Percentiles rank a stretch among this genome's conserved stretches.
These are phyloP conservation scores for Talaromyces amestolkiae DNA, from an alignment of 2,329 filamentous ascomycete genomes.

Conservation along the genomic window DNA sequence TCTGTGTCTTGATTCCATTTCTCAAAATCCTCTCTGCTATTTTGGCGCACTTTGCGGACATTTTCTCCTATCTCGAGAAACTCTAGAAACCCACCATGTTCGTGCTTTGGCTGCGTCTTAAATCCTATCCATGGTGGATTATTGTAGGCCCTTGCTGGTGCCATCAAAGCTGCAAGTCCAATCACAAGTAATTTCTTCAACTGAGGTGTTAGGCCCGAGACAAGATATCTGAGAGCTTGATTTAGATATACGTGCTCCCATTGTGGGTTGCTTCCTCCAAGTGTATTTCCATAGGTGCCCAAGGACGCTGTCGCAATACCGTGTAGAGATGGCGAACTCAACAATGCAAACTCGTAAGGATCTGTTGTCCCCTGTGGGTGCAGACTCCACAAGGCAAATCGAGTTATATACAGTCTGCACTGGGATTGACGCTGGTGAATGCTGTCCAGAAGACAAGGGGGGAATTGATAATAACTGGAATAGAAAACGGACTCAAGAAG, in stretches of 20 bases:
- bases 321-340: not conserved
- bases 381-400: not conserved
- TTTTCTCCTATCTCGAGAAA: not conserved
- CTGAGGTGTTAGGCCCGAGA: not conserved
- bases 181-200: not conserved
- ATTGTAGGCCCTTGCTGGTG: not conserved
- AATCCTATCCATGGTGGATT: not conserved
- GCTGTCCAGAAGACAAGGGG: not conserved
- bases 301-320: not conserved
- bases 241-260: not conserved
- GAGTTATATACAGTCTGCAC: not conserved
- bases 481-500: not conserved
- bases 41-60: not conserved
- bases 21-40: not conserved
- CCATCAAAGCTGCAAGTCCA: not conserved
- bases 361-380: not conserved
- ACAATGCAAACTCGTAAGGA: not conserved
- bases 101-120: not conserved
- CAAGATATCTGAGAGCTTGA: conserved; percentile 1
- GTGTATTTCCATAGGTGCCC: not conserved
- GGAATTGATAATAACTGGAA: not conserved
- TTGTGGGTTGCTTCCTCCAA: not conserved
- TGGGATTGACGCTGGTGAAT: not conserved
- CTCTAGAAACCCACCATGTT: not conserved
- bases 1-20: conserved; percentile 4